Conservation (phyloP, 2,329 filamentous ascomycete species). For the Dothistroma pini region DNA sequence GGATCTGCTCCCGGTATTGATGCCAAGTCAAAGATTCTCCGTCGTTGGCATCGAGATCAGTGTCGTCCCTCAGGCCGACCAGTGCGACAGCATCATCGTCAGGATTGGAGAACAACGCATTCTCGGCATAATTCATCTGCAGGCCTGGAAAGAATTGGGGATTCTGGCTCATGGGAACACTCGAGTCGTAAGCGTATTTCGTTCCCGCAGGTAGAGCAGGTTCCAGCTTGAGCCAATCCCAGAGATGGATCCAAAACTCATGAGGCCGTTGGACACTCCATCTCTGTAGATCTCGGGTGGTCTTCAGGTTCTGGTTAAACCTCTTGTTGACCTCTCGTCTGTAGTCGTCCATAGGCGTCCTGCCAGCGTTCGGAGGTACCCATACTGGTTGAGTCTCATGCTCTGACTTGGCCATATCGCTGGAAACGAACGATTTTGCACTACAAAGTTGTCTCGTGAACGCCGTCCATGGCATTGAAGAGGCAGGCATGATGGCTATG, state of each 20-base stretch:
- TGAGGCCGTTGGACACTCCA: conserved; percentile 42
- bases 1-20: conserved; percentile 39
- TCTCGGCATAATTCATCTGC: conserved; percentile 42
- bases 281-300: conserved; percentile 38
- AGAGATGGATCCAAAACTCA: conserved; percentile 45
- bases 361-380: conserved; percentile 20
- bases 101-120: conserved; percentile 38
- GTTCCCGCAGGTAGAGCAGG: conserved; percentile 34
- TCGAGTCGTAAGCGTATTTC: conserved; percentile 39
- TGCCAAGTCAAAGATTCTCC: conserved; percentile 41
- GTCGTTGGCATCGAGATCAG: conserved; percentile 28
- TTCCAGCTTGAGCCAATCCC: conserved; percentile 37
- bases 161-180: conserved; percentile 36
- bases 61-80: conserved; percentile 40
- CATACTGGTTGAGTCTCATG: conserved; percentile 25
- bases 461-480: neutral
- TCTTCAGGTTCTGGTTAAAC: conserved; percentile 19
- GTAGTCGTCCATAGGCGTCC: conserved; percentile 32
- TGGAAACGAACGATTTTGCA: neutral
- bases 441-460: neutral
- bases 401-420: neutral
- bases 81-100: conserved; percentile 37
- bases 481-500: neutral
- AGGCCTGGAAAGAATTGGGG: conserved; percentile 40
- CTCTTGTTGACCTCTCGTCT: conserved; percentile 30